Evolutionary conservation across 441 rosid genomes (phyloP), one percentile per base, ranked within the genome.

Genomic region (Gossypium davidsonii): DNA sequence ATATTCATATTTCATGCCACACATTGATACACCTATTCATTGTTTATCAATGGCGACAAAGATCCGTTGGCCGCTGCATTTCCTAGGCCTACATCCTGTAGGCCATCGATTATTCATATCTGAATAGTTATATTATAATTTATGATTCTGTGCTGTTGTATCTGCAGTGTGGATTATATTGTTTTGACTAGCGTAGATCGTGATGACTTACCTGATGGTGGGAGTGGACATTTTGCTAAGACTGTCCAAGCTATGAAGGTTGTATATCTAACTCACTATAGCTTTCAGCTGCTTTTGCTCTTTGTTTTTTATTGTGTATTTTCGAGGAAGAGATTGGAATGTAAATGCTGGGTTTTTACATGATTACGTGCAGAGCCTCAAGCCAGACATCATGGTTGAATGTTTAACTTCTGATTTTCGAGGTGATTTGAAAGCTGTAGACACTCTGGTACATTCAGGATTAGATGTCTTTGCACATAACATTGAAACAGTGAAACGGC

Each of bases 171-270:
- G 84, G 99, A 95, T 73, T 95, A 93, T 74, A 93, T 95, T 74
- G 99, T 95, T 73, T 74, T 95, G 11, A 95, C 99, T 7, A 95
- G 99, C 64, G 99, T 95, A 18, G 99, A 95, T 79, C 96, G 99
- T 74, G 97, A 95, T 59, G 99, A 95, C 87, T 72, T 95, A 60
- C 97, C 95, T 73, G 98, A 95, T 84, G 98, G 99, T n/a, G 98
- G 99, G 76, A 95, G 99, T 79, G 93, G 90, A 59, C 99, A 95
- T 86, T 95, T 93, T 93, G 92, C 93, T 20, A 83, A 77, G 87
- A 95, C 99, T 70, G 99, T 93, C 34, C 77, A 83, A 78, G 96
- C 94, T 44, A 89, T 91, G 89, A 95, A 95, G 94, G 99, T 95
- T 56, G 76, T 76, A 58, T 73, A 21, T 18, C 23, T 66, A 56